Percentiles rank a stretch among this genome's conserved stretches.
Evolutionary conservation across 148 eudicot species (phyloP).

Genomic region (Spergularia marina): DNA sequence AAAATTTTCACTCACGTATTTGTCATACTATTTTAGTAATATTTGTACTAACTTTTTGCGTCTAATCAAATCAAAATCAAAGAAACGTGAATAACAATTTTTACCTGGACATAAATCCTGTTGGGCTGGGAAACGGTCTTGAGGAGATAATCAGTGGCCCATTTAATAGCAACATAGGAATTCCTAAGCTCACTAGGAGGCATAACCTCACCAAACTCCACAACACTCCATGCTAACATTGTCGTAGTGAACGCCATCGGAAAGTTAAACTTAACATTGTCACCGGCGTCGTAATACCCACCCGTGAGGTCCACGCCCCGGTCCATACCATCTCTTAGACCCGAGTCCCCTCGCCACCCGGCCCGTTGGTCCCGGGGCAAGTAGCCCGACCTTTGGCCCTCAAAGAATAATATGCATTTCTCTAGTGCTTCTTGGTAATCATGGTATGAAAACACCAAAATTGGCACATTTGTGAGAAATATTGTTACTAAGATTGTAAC

Average conservation of each 20-base stretch:
- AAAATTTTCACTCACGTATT: no score
- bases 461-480: conserved; percentile 4
- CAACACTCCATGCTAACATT: conserved; percentile 91
- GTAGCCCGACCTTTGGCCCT: conserved; percentile 83
- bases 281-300: conserved; percentile 93
- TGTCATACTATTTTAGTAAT: no score
- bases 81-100: neutral
- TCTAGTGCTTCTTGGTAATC: conserved; percentile 64
- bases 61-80: neutral
- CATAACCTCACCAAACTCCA: conserved; percentile 79
- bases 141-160: conserved; percentile 83
- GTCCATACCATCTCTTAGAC: conserved; percentile 59
- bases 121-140: conserved; percentile 69
- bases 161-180: conserved; percentile 64
- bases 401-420: conserved; percentile 70
- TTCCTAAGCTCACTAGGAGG: conserved; percentile 49
- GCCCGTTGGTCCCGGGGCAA: conserved; percentile 62
- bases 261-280: conserved; percentile 84
- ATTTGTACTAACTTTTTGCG: no score
- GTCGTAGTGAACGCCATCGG: conserved; percentile 97
- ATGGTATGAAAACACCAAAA: conserved; percentile 31
- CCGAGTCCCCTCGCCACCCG: conserved; percentile 62
- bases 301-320: conserved; percentile 53
- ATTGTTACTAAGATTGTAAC: conserved; percentile 17
- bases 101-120: conserved; percentile 81